Evolutionary conservation across 2,329 filamentous ascomycete genomes (phyloP).

Genomic region (Paramyrothecium roridum): DNA sequence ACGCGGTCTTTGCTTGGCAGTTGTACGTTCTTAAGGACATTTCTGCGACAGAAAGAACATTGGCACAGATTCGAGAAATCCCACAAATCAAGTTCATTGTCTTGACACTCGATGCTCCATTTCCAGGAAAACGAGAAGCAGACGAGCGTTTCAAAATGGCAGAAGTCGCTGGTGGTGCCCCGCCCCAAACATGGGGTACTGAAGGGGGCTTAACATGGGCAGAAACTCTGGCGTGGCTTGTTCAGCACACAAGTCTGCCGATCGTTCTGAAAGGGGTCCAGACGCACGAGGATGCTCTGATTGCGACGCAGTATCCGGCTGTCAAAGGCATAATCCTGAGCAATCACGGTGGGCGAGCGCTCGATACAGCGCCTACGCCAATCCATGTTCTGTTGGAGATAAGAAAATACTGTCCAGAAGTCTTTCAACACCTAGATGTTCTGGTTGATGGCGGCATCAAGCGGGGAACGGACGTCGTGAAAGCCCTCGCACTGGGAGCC

Average conservation of each 20-base stretch:
- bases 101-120: slow-evolving; percentile 56
- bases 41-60: slow-evolving; percentile 29
- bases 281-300: slow-evolving; percentile 58
- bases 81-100: slow-evolving; percentile 60
- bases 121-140: slow-evolving; percentile 51
- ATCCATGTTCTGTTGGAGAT: slow-evolving; percentile 61
- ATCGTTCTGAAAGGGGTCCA: slow-evolving; percentile 69
- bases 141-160: slow-evolving; percentile 41
- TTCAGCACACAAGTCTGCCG: slow-evolving; percentile 49
- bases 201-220: slow-evolving; percentile 63
- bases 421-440: slow-evolving; percentile 59
- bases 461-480: slow-evolving; percentile 64
- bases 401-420: slow-evolving; percentile 54
- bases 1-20: slow-evolving; percentile 55
- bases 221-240: slow-evolving; percentile 29
- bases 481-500: slow-evolving; percentile 63
- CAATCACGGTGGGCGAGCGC: slow-evolving; percentile 64
- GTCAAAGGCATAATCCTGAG: slow-evolving; percentile 65
- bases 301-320: slow-evolving; percentile 51
- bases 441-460: slow-evolving; percentile 62
- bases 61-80: slow-evolving; percentile 63
- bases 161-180: slow-evolving; percentile 50
- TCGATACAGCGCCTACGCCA: slow-evolving; percentile 48
- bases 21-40: slow-evolving; percentile 59
- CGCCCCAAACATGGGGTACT: slow-evolving; percentile 49